Evolutionary conservation across 208 protist species (phyloP).

Genomic region (Acanthamoeba sp.): DNA sequence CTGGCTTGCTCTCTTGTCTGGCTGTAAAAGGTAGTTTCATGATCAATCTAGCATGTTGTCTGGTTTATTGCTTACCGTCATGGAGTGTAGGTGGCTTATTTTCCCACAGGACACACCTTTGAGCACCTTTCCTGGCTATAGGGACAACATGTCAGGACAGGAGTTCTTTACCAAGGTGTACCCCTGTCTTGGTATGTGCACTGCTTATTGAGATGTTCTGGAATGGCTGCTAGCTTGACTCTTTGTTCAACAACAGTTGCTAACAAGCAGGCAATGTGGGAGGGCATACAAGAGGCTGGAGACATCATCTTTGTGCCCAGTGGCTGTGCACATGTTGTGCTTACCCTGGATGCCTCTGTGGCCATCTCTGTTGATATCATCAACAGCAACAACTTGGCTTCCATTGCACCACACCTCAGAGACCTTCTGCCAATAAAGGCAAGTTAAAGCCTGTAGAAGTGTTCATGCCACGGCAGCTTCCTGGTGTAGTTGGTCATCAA

Average conservation of each 20-base stretch:
- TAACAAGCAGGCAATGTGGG: neutral
- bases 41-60: neutral
- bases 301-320: neutral
- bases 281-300: neutral
- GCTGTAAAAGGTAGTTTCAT: neutral
- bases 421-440: no score
- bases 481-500: no score
- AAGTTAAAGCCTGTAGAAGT: no score
- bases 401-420: neutral
- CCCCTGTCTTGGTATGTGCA: no score
- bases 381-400: neutral
- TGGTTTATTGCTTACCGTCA: no score
- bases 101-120: no score
- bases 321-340: conserved; percentile 3
- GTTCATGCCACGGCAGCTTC: no score
- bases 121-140: no score
- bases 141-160: no score
- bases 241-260: neutral
- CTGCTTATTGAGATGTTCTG: no score
- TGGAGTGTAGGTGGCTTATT: neutral
- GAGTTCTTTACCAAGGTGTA: no score
- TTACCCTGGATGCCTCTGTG: neutral
- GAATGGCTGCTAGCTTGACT: neutral
- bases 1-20: neutral
- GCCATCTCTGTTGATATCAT: neutral